Percentiles rank a stretch among this genome's conserved stretches.
These are phyloP conservation scores for Lindgomyces ingoldianus DNA, from an alignment of 495 filamentous ascomycete genomes.

Conservation along the genomic window DNA sequence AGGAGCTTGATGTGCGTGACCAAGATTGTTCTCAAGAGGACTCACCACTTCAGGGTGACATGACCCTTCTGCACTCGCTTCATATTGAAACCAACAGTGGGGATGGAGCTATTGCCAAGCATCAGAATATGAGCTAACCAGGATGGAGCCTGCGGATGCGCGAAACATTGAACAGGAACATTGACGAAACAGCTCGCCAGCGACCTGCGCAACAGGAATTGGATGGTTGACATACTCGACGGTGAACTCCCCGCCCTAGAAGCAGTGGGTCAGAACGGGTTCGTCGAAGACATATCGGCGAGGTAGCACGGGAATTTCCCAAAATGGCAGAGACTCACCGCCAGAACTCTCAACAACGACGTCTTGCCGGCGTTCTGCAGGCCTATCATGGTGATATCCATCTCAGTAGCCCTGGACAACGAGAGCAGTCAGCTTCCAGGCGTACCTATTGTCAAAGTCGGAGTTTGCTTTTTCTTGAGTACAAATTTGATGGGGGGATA, in stretches of 20 bases:
- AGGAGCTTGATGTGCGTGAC: constrained; percentile 27
- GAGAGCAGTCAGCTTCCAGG: constrained; percentile 36
- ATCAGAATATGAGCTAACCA: constrained; percentile 37
- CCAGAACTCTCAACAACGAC: constrained; percentile 86
- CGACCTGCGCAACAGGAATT: constrained; percentile 20
- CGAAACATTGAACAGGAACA: constrained; percentile 16
- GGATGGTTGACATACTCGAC: constrained; percentile 76
- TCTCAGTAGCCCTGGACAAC: constrained; percentile 82
- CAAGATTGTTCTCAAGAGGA: constrained; percentile 21
- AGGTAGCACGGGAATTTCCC: constrained; percentile 29
- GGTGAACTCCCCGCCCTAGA: constrained; percentile 94
- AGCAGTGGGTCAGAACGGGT: constrained; percentile 42
- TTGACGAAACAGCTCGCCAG: constrained; percentile 24
- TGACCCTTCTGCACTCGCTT: constrained; percentile 97
- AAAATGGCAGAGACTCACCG: constrained; percentile 62
- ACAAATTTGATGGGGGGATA: constrained; percentile 21
- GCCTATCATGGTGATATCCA: constrained; percentile 99
- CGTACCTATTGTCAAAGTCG: constrained; percentile 23
- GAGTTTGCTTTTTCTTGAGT: constrained; percentile 33
- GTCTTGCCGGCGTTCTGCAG: constrained; percentile 98
- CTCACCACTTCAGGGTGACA: constrained; percentile 93
- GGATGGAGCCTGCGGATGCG: constrained; percentile 13
- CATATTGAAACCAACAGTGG: constrained; percentile 98
- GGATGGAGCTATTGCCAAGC: constrained; percentile 75
- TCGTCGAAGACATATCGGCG: constrained; percentile 18